These are phyloP conservation scores for Gamsiella multidivaricata DNA, from an alignment of 192 early-diverging fungal genomes.

Conservation along the genomic window DNA sequence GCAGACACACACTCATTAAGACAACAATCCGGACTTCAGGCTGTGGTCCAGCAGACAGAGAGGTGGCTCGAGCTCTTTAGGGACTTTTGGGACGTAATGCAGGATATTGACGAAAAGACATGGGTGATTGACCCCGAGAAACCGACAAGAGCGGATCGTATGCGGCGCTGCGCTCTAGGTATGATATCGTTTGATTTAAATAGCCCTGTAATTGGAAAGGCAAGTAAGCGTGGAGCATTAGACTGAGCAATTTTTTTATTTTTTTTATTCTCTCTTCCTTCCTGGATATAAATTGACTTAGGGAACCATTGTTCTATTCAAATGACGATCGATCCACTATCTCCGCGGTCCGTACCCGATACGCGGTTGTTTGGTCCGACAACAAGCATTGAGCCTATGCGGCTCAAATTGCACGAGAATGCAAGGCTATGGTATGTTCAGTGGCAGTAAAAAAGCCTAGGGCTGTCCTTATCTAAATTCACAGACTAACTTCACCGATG, in stretches of 20 bases:
- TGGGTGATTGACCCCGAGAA: constrained; percentile 55
- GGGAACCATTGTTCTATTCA: constrained; percentile 54
- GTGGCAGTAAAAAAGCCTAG: not conserved
- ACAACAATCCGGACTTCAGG: not conserved
- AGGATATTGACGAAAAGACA: constrained; percentile 49
- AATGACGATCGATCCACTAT: constrained; percentile 31
- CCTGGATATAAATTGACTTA: not conserved
- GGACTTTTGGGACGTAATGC: constrained; percentile 52
- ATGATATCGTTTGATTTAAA: no score
- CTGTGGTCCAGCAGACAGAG: constrained; percentile 17
- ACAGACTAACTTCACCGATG: not conserved
- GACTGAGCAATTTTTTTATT: not conserved
- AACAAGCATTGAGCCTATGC: constrained; percentile 27
- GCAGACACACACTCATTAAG: not conserved
- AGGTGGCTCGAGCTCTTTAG: constrained; percentile 32
- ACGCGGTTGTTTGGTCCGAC: constrained; percentile 36
- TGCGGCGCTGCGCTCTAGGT: constrained; percentile 52
- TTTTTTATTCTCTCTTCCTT: not conserved
- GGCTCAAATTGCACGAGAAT: constrained; percentile 35
- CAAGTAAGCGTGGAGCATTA: no score
- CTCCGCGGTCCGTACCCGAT: constrained; percentile 23
- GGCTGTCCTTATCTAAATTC: not conserved
- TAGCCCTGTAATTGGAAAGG: no score
- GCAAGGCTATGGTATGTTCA: constrained; percentile 24
- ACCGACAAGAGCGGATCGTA: constrained; percentile 37